phyloP scores from a whole-genome alignment of 345 rosid genomes.

The Conringia planisiliqua region DNA sequence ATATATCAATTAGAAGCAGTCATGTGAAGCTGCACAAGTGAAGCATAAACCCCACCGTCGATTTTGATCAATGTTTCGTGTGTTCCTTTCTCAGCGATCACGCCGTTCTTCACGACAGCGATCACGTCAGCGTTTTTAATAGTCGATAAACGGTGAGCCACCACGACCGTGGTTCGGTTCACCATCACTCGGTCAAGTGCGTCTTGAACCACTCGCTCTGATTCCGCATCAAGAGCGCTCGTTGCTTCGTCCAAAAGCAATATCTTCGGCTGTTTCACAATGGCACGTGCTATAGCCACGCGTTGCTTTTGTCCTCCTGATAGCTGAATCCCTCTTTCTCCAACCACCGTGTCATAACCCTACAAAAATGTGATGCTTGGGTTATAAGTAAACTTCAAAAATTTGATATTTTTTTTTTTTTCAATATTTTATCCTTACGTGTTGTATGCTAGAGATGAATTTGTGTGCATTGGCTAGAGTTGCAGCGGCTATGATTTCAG shows the following conservation, averaged over 20 bases:
- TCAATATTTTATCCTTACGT: slow-evolving; percentile 25
- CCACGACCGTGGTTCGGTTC: slow-evolving; percentile 52
- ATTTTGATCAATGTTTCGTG: slow-evolving; percentile 49
- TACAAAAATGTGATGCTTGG: slow-evolving; percentile 10
- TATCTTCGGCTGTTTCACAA: slow-evolving; percentile 62
- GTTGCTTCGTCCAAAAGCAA: slow-evolving; percentile 84
- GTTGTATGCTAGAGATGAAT: slow-evolving; percentile 53
- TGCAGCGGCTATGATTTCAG: slow-evolving; percentile 61
- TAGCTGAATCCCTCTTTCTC: slow-evolving; percentile 68
- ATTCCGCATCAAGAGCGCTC: slow-evolving; percentile 76
- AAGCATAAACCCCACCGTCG: slow-evolving; percentile 64
- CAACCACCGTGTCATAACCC: slow-evolving; percentile 70
- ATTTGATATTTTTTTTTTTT: background rate
- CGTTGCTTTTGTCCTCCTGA: slow-evolving; percentile 85
- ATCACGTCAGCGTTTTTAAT: slow-evolving; percentile 61
- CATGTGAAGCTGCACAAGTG: slow-evolving; percentile 52
- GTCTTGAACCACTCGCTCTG: slow-evolving; percentile 54
- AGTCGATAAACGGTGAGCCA: slow-evolving; percentile 81
- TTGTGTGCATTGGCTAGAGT: slow-evolving; percentile 64
- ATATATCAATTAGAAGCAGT: slow-evolving; percentile 17
- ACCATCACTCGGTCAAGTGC: slow-evolving; percentile 52
- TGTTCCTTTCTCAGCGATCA: slow-evolving; percentile 67
- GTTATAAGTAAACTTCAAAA: background rate
- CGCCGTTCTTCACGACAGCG: slow-evolving; percentile 67
- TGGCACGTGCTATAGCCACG: slow-evolving; percentile 73